Conservation (phyloP, 257 asterid species). For the Paraleonurus japonicus region DNA sequence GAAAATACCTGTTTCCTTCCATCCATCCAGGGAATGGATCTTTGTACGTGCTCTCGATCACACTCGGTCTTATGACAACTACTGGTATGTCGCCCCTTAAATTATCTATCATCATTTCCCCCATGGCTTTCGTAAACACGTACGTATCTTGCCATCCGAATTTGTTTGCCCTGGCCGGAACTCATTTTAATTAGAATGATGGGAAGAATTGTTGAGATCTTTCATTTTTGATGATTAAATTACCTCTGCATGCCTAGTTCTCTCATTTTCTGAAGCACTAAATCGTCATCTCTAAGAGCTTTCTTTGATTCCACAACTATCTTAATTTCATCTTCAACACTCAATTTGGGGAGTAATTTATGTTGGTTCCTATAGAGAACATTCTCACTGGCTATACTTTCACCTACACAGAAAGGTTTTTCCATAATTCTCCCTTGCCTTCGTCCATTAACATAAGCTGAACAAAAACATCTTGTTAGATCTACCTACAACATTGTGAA, state of each 20-base stretch:
- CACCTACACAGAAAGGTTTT: constrained; percentile 67
- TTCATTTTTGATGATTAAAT: not conserved
- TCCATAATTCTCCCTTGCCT: constrained; percentile 87
- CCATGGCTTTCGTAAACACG: constrained; percentile 97
- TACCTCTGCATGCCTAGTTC: constrained; percentile 83
- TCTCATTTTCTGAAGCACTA: constrained; percentile 63
- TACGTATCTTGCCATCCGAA: constrained; percentile 99
- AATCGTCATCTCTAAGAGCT: constrained; percentile 39
- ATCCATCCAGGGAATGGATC: constrained; percentile 99
- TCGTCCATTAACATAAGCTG: constrained; percentile 97
- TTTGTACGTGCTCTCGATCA: constrained; percentile 88
- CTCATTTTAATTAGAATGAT: constrained; percentile 5
- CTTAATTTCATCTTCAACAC: constrained; percentile 79
- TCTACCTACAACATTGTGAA: constrained; percentile 3
- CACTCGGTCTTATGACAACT: constrained; percentile 88
- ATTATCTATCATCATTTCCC: constrained; percentile 93
- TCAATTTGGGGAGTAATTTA: constrained; percentile 41
- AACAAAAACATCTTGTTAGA: constrained; percentile 7
- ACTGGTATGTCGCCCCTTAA: constrained; percentile 78
- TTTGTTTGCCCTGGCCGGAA: constrained; percentile 69
- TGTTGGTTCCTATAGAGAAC: constrained; percentile 35
- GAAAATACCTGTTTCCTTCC: constrained; percentile 84
- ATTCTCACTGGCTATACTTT: constrained; percentile 62
- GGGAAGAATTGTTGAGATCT: not conserved
- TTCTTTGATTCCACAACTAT: constrained; percentile 63